phyloP scores from a whole-genome alignment of 495 filamentous ascomycete species.

The Neurospora pannonica region DNA sequence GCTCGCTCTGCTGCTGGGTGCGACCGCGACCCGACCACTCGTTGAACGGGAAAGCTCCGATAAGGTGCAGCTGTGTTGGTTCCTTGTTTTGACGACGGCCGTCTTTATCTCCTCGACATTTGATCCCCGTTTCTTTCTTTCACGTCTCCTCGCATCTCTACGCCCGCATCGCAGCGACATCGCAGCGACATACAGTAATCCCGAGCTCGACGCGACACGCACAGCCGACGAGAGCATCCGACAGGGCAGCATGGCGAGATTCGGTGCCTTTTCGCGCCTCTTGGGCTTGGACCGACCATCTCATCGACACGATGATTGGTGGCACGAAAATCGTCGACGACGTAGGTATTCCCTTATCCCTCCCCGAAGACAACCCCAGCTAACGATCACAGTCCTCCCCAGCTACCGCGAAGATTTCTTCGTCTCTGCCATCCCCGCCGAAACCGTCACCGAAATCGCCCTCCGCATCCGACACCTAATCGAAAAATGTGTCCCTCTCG shows the following conservation, averaged over 20 bases:
- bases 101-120: not conserved
- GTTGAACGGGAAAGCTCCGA: not conserved
- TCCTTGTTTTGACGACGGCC: not conserved
- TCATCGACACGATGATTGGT: slow-evolving; percentile 24
- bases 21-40: not conserved
- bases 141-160: not conserved
- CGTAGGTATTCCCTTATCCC: slow-evolving; percentile 19
- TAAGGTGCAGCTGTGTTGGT: not conserved
- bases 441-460: slow-evolving; percentile 76
- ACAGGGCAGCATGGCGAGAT: slow-evolving; percentile 13
- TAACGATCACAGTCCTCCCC: slow-evolving; percentile 46
- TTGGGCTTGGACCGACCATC: slow-evolving; percentile 35
- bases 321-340: slow-evolving; percentile 28
- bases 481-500: slow-evolving; percentile 78
- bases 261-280: slow-evolving; percentile 20
- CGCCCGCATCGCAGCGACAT: too few species aligned
- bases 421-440: slow-evolving; percentile 53
- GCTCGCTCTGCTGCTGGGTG: not conserved
- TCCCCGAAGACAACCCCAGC: slow-evolving; percentile 9
- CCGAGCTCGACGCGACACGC: not conserved
- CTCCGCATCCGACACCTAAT: slow-evolving; percentile 86
- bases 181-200: not conserved
- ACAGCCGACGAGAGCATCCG: not conserved
- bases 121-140: not conserved
- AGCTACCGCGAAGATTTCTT: slow-evolving; percentile 41